phyloP scores from a whole-genome alignment of 768 basidiomycete species.

The Agaricus blazei region DNA sequence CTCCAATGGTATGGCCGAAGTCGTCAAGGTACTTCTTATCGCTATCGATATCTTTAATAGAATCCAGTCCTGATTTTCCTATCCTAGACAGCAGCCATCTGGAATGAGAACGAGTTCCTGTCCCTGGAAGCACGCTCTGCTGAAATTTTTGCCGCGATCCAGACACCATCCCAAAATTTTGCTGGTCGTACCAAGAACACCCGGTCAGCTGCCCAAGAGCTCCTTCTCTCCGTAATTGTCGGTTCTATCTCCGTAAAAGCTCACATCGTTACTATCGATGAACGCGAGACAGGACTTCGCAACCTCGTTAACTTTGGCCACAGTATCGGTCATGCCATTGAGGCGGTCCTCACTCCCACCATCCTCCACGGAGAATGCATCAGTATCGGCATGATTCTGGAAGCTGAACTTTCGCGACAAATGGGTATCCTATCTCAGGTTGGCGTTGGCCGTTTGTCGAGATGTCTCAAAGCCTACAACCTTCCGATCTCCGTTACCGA shows the following conservation, averaged over 20 bases:
- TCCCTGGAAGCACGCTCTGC: conserved; percentile 81
- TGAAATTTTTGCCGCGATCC: conserved; percentile 84
- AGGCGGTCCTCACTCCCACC: conserved; percentile 89
- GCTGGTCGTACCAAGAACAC: conserved; percentile 55
- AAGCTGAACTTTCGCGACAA: conserved; percentile 88
- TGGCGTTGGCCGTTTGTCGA: conserved; percentile 82
- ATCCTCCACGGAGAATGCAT: conserved; percentile 98
- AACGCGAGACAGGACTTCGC: conserved; percentile 92
- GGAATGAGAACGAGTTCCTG: conserved; percentile 88
- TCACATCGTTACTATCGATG: conserved; percentile 95
- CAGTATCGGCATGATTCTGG: conserved; percentile 92
- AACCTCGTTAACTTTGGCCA: conserved; percentile 99
- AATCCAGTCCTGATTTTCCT: conserved; percentile 2
- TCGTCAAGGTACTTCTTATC: conserved; percentile 72
- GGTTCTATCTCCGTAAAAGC: conserved; percentile 95
- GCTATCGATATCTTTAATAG: neutral
- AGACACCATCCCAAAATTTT: conserved; percentile 56
- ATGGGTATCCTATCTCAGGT: conserved; percentile 89
- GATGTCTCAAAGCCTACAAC: conserved; percentile 87
- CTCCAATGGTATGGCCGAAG: conserved; percentile 98
- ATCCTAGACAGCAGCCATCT: conserved; percentile 95
- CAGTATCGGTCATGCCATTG: conserved; percentile 97
- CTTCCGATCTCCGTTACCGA: conserved; percentile 82
- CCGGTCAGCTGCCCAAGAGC: conserved; percentile 71
- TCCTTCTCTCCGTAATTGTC: conserved; percentile 87